Percentiles rank a stretch among this genome's conserved stretches.
phyloP scores from a whole-genome alignment of 768 basidiomycete genomes.

The Amanita fuliginea region DNA sequence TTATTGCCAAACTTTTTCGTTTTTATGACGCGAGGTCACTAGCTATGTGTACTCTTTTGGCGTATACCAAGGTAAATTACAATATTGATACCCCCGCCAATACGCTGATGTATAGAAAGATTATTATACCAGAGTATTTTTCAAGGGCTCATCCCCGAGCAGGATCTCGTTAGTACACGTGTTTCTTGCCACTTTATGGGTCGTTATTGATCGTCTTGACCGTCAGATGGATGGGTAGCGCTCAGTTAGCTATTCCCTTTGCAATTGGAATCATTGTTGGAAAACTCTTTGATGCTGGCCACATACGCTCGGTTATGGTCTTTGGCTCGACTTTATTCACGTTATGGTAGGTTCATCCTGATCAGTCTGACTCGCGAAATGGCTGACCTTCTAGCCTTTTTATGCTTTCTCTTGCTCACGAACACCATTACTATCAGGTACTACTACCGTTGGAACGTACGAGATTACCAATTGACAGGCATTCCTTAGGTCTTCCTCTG shows the following conservation, averaged over 20 bases:
- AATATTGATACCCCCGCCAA: conserved; percentile 8
- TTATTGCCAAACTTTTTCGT: neutral
- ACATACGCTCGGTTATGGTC: conserved; percentile 26
- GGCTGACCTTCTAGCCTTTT: conserved; percentile 27
- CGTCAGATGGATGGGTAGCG: conserved; percentile 37
- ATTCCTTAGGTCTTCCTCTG: conserved; percentile 33
- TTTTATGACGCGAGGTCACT: neutral
- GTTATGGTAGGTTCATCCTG: conserved; percentile 18
- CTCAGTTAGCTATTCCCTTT: conserved; percentile 35
- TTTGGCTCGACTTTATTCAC: conserved; percentile 15
- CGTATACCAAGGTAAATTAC: conserved; percentile 22
- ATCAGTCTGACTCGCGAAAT: conserved; percentile 16
- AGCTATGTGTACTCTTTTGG: conserved; percentile 12
- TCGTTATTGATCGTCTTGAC: neutral
- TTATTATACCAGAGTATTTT: conserved; percentile 29
- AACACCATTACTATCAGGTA: conserved; percentile 35
- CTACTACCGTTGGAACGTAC: conserved; percentile 10
- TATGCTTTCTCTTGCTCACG: conserved; percentile 31
- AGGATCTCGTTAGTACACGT: conserved; percentile 25
- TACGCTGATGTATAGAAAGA: conserved; percentile 40
- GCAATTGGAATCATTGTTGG: conserved; percentile 29
- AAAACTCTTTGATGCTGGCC: conserved; percentile 34
- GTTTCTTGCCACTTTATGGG: neutral
- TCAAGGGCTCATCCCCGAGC: conserved; percentile 28
- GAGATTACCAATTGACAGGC: conserved; percentile 7